Evolutionary conservation across 495 filamentous ascomycete genomes (phyloP).

Genomic region (Xylaria bambusicola): DNA sequence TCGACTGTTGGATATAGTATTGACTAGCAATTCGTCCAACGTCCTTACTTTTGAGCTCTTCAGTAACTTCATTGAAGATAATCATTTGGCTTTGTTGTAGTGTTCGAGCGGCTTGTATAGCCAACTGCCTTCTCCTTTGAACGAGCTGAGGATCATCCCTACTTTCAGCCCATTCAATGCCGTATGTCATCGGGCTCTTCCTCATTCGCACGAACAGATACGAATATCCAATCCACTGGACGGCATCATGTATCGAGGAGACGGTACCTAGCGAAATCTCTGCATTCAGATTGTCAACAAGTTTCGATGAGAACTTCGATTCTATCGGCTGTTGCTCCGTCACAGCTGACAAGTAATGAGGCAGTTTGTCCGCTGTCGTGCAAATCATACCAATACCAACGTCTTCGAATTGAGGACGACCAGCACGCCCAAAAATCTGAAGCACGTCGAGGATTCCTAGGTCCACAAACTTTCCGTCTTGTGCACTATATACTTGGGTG

Average conservation of each 20-base stretch:
- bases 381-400: slow-evolving; percentile 96
- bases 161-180: slow-evolving; percentile 93
- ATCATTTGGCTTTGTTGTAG: slow-evolving; percentile 97
- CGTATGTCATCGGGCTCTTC: slow-evolving; percentile 86
- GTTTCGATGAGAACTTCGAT: slow-evolving; percentile 82
- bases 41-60: slow-evolving; percentile 89
- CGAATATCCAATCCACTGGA: slow-evolving; percentile 96
- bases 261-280: slow-evolving; percentile 94
- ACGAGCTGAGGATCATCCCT: slow-evolving; percentile 83
- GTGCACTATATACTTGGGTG: slow-evolving; percentile 92
- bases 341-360: slow-evolving; percentile 91
- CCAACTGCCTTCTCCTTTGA: slow-evolving; percentile 74
- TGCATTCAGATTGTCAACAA: slow-evolving; percentile 96
- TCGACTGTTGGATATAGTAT: slow-evolving; percentile 90
- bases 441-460: slow-evolving; percentile 95
- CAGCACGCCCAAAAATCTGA: slow-evolving; percentile 98
- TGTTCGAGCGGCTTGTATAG: slow-evolving; percentile 81
- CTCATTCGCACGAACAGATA: slow-evolving; percentile 97
- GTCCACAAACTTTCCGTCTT: slow-evolving; percentile 95
- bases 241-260: slow-evolving; percentile 88
- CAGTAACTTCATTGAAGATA: slow-evolving; percentile 91
- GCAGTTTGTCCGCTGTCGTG: slow-evolving; percentile 86
- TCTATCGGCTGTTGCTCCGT: slow-evolving; percentile 97
- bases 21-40: slow-evolving; percentile 96
- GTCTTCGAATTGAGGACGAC: slow-evolving; percentile 95